Evolutionary conservation across 2,329 filamentous ascomycete genomes (phyloP), one percentile per base, ranked within the genome.

Genomic region (Phaeosphaeria sp.): DNA sequence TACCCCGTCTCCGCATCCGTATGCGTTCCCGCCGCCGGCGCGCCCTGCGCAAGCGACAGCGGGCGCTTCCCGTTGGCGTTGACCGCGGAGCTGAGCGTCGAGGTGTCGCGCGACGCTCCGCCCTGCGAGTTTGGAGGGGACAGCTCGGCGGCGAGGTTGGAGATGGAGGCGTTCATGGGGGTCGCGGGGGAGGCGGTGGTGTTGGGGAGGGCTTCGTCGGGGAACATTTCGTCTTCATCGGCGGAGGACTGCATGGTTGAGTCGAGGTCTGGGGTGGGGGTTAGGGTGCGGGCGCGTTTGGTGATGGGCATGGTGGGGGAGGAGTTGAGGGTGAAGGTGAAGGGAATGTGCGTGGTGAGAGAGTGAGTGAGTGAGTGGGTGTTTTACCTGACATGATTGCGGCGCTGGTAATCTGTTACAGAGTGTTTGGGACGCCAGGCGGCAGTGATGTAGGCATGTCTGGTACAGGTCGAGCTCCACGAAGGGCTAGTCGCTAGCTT

Each of bases 41-140:
- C 56, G 33, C 64, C 50, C 49, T 67, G 65, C 36, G 62, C 61
- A 18, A 61, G 40, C 4, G 66, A 68, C 9, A 68, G 49, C 18
- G 73, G 69, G 20, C 76, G 69, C 59, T 78, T 78, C 27, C 75
- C 76, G 59, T 78, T 78, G 4, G 70, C 72, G 59, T 78, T 78
- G 45, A 77, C 63, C 9, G 66, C 61, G 3, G 70, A 66, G 13
- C 61, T 56, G 36, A 67, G 60, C 17, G 60, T 62, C 22, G 66
- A 58, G 24, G 61, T 49, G 46, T 70, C 68, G 50, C 68, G 73
- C 13, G 59, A 46, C 36, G 66, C 48, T 44, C 63, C 70, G 48
- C 66, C 72, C 66, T 86, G 84, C 1, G 84, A 86, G 53, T 82
- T 81, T 22, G 84, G 84, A 36, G 84, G 84, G 9, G 84, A 86